Evolutionary conservation across 2,329 filamentous ascomycete species (phyloP).

Genomic region (Dissoconium aciculare): DNA sequence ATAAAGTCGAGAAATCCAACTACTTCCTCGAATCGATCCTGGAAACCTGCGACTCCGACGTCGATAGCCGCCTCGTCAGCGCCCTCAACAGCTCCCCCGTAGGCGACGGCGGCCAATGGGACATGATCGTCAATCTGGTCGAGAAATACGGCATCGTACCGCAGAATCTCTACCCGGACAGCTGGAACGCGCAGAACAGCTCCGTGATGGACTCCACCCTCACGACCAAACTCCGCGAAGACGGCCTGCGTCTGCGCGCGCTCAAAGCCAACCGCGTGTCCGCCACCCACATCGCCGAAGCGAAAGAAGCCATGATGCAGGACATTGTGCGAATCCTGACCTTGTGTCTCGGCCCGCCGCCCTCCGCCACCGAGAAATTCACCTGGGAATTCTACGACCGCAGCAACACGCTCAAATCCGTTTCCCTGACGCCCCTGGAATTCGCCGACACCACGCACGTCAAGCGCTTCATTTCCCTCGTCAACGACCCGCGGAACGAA

Average conservation of each 20-base stretch:
- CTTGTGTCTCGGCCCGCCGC: slow-evolving; percentile 66
- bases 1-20: slow-evolving; percentile 84
- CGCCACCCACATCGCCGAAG: slow-evolving; percentile 27
- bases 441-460: slow-evolving; percentile 57
- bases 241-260: slow-evolving; percentile 55
- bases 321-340: slow-evolving; percentile 73
- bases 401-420: slow-evolving; percentile 45
- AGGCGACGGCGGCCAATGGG: slow-evolving; percentile 76
- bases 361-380: slow-evolving; percentile 52
- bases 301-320: slow-evolving; percentile 61
- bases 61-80: slow-evolving; percentile 61
- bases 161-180: slow-evolving; percentile 66
- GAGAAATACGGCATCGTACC: slow-evolving; percentile 74
- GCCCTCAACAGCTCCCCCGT: slow-evolving; percentile 53
- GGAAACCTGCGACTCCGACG: slow-evolving; percentile 52
- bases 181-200: slow-evolving; percentile 61
- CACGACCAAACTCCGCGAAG: slow-evolving; percentile 76
- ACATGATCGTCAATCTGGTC: slow-evolving; percentile 79
- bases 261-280: slow-evolving; percentile 32
- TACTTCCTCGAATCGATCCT: slow-evolving; percentile 78
- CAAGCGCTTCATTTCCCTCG: slow-evolving; percentile 59
- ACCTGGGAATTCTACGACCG: slow-evolving; percentile 67
- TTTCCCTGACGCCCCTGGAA: slow-evolving; percentile 51
- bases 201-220: slow-evolving; percentile 55
- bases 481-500: slow-evolving; percentile 70